These are phyloP conservation scores for Cymbidium sinense DNA, from an alignment of 106 monocot species.

Conservation along the genomic window DNA sequence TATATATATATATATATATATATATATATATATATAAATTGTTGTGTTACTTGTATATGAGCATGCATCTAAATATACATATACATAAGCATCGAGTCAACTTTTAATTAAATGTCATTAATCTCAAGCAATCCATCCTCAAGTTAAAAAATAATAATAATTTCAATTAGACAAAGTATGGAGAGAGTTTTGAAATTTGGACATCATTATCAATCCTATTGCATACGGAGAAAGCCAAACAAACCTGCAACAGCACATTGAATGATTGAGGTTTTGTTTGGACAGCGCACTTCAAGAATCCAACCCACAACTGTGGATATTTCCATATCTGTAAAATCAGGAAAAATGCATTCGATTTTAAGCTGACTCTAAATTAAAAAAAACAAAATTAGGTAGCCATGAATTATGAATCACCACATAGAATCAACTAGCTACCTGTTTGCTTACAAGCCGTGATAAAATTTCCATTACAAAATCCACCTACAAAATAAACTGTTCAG, in stretches of 20 bases:
- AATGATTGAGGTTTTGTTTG: conserved; percentile 90
- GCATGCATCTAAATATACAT: too few relatives aligned
- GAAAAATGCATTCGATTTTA: not conserved
- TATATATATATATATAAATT: too few relatives aligned
- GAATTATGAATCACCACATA: not conserved
- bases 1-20: too few relatives aligned
- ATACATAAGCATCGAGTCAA: too few relatives aligned
- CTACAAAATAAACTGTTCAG: conserved; percentile 35
- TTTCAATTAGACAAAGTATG: too few relatives aligned
- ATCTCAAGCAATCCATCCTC: too few relatives aligned
- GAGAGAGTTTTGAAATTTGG: not conserved
- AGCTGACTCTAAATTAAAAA: not conserved
- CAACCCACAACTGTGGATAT: conserved; percentile 92
- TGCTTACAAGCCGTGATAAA: conserved; percentile 80
- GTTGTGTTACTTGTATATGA: too few relatives aligned
- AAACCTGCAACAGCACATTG: conserved; percentile 80
- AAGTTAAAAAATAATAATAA: too few relatives aligned
- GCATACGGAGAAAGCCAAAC: conserved; percentile 8
- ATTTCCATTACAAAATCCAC: conserved; percentile 98
- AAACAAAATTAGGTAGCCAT: not conserved
- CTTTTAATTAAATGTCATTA: too few relatives aligned
- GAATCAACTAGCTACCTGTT: conserved; percentile 41
- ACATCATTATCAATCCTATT: not conserved
- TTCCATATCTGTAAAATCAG: conserved; percentile 80
- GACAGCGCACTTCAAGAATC: conserved; percentile 81